These are phyloP conservation scores for Neurospora tetrasperma DNA, from an alignment of 495 filamentous ascomycete species.

Conservation along the genomic window DNA sequence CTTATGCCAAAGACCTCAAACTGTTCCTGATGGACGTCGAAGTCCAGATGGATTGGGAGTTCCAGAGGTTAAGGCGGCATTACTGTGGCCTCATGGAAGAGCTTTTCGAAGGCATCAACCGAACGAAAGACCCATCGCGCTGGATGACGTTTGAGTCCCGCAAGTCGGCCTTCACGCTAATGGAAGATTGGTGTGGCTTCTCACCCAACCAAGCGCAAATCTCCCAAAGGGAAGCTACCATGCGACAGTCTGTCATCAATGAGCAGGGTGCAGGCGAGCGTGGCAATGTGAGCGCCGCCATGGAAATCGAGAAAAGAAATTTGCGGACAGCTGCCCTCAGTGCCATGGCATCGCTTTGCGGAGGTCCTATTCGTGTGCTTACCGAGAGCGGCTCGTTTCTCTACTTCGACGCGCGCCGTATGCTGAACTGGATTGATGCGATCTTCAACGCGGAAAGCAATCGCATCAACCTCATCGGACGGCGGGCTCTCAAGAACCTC, in stretches of 20 bases:
- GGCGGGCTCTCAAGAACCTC: slow-evolving; percentile 80
- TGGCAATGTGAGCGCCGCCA: slow-evolving; percentile 68
- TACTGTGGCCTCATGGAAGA: slow-evolving; percentile 92
- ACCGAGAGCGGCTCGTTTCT: slow-evolving; percentile 74
- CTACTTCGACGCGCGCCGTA: slow-evolving; percentile 82
- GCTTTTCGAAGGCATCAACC: slow-evolving; percentile 83
- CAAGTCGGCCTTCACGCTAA: slow-evolving; percentile 86
- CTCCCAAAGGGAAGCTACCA: slow-evolving; percentile 71
- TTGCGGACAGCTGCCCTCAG: slow-evolving; percentile 82
- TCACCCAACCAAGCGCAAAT: slow-evolving; percentile 84
- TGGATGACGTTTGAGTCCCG: slow-evolving; percentile 96
- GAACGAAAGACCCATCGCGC: slow-evolving; percentile 69
- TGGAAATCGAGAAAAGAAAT: slow-evolving; percentile 94
- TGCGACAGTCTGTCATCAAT: slow-evolving; percentile 69
- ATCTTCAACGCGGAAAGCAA: slow-evolving; percentile 88
- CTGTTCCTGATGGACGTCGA: slow-evolving; percentile 89
- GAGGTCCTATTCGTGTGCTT: slow-evolving; percentile 78
- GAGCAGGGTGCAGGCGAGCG: slow-evolving; percentile 53
- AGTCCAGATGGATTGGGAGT: slow-evolving; percentile 93
- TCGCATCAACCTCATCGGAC: slow-evolving; percentile 82
- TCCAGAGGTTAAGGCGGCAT: slow-evolving; percentile 81
- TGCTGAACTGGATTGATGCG: slow-evolving; percentile 88
- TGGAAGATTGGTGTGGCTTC: slow-evolving; percentile 99
- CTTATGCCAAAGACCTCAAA: slow-evolving; percentile 84
- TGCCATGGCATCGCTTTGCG: slow-evolving; percentile 91